Percentiles rank a stretch among this genome's conserved stretches.
Conservation (phyloP, 164 flowering plant species). For the Protea cynaroides region DNA sequence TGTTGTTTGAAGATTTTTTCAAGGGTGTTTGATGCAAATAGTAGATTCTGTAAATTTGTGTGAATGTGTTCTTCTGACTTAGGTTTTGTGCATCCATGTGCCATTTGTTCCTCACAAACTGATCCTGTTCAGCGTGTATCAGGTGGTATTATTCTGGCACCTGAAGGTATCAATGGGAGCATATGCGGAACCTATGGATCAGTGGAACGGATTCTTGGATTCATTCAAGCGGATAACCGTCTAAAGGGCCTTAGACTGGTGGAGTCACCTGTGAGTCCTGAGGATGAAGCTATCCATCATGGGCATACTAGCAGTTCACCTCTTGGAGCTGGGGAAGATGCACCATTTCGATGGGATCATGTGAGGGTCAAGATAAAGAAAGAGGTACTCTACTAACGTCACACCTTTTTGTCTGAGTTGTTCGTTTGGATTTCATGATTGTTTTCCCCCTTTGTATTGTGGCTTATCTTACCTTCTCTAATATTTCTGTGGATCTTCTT, state of each 20-base stretch:
- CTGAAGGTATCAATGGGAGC: slow-evolving; percentile 97
- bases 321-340: slow-evolving; percentile 94
- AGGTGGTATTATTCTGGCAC: slow-evolving; percentile 97
- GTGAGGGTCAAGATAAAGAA: slow-evolving; percentile 91
- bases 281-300: slow-evolving; percentile 94
- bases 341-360: slow-evolving; percentile 98
- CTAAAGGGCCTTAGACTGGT: slow-evolving; percentile 68
- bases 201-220: slow-evolving; percentile 69
- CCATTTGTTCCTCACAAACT: slow-evolving; percentile 42
- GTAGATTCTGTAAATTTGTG: too few species aligned
- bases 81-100: neutral
- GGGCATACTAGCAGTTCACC: slow-evolving; percentile 79
- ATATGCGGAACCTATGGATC: slow-evolving; percentile 79
- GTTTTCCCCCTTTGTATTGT: neutral
- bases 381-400: slow-evolving; percentile 49
- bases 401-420: neutral
- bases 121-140: slow-evolving; percentile 85
- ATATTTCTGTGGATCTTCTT: slow-evolving; percentile 2
- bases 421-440: neutral
- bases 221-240: slow-evolving; percentile 67
- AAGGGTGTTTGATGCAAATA: too few species aligned
- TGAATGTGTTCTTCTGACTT: neutral
- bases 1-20: neutral
- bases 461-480: neutral
- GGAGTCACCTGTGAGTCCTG: slow-evolving; percentile 92